These are phyloP conservation scores for Pyrenophora tritici-repentis DNA, from an alignment of 2,329 filamentous ascomycete species.

Conservation along the genomic window DNA sequence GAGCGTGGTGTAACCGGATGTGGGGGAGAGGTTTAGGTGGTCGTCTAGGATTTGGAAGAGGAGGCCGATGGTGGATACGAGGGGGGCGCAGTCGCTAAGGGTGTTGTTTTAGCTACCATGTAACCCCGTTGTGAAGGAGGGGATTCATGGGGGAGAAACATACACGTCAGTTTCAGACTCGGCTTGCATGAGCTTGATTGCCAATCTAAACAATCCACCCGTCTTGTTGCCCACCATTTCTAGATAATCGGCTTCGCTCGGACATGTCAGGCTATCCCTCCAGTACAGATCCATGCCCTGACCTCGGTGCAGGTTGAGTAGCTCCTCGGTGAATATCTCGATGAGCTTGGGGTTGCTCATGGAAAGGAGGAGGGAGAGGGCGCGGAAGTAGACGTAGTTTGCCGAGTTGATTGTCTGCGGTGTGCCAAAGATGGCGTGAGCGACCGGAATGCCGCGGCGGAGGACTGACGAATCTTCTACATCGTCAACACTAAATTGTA, in stretches of 20 bases:
- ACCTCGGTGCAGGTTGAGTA: slow-evolving; percentile 81
- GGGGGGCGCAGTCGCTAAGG: slow-evolving; percentile 71
- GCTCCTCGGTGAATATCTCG: slow-evolving; percentile 77
- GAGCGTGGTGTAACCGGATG: slow-evolving; percentile 71
- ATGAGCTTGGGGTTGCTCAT: slow-evolving; percentile 71
- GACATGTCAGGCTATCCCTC: slow-evolving; percentile 82
- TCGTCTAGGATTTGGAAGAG: slow-evolving; percentile 93
- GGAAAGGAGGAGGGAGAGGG: slow-evolving; percentile 73
- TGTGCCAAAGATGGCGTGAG: slow-evolving; percentile 82
- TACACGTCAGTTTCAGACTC: slow-evolving; percentile 60
- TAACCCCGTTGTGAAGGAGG: neutral
- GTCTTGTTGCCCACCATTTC: slow-evolving; percentile 95
- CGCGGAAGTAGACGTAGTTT: slow-evolving; percentile 86
- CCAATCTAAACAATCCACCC: slow-evolving; percentile 81
- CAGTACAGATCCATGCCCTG: slow-evolving; percentile 93
- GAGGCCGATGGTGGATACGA: slow-evolving; percentile 83
- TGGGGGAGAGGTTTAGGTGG: slow-evolving; percentile 77
- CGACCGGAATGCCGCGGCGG: slow-evolving; percentile 78
- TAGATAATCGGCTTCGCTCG: slow-evolving; percentile 86
- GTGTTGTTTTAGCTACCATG: slow-evolving; percentile 1
- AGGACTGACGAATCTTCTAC: slow-evolving; percentile 81
- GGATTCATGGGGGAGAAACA: slow-evolving; percentile 12
- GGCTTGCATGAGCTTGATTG: slow-evolving; percentile 86
- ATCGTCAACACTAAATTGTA: slow-evolving; percentile 66
- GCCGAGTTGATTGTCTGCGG: slow-evolving; percentile 89